Evolutionary conservation across 2,329 filamentous ascomycete genomes (phyloP).

Genomic region (Boeremia exigua): DNA sequence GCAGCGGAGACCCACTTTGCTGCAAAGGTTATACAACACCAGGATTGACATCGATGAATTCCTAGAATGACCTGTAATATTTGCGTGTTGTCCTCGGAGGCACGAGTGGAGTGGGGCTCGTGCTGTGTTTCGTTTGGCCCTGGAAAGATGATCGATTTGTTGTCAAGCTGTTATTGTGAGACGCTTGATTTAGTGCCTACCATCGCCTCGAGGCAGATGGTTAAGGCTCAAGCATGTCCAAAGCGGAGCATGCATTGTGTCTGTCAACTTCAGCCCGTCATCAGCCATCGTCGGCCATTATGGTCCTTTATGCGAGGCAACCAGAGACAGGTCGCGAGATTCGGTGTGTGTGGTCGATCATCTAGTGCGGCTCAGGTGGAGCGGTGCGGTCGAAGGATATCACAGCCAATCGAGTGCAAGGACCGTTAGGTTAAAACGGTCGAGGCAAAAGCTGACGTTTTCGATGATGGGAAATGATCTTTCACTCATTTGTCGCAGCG

Average conservation of each 20-base stretch:
- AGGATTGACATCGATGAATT: neutral
- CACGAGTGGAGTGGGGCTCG: neutral
- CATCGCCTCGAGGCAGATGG: no score
- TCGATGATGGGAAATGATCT: neutral
- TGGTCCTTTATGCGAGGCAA: neutral
- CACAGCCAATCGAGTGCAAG: neutral
- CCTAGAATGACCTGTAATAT: neutral
- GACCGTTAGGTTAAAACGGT: neutral
- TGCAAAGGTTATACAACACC: conserved; percentile 9
- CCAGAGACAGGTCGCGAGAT: no score
- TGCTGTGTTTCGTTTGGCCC: neutral
- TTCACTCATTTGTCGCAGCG: neutral
- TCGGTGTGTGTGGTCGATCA: neutral
- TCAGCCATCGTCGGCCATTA: neutral
- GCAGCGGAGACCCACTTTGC: conserved; percentile 5
- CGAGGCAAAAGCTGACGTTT: neutral
- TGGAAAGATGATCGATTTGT: no score
- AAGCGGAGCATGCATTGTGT: no score
- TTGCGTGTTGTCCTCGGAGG: neutral
- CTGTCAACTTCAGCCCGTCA: neutral
- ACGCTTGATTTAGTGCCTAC: no score
- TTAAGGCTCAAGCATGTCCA: no score
- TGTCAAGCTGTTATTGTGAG: no score
- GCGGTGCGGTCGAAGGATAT: neutral
- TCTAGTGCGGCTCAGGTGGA: neutral